Conservation (phyloP, 306 rosid species). For the Cucurbita argyrosperma region DNA sequence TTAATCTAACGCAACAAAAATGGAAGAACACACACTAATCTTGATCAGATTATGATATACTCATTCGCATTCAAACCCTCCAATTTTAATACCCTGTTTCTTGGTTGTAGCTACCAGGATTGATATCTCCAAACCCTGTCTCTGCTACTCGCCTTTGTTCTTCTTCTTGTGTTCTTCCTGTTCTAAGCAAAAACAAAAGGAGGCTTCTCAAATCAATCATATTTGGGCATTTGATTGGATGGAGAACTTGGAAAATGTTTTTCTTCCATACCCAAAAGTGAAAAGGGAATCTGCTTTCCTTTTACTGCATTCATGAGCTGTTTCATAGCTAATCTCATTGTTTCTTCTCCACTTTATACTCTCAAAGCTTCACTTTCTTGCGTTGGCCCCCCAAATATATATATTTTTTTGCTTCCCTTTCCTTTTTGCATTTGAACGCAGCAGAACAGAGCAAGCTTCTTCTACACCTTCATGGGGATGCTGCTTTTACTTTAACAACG, state of each 20-base stretch:
- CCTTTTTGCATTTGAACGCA: constrained; percentile 11
- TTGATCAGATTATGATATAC: no score
- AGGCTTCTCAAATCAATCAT: not conserved
- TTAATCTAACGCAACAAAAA: no score
- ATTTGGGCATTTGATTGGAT: constrained; percentile 7
- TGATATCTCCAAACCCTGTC: constrained; percentile 26
- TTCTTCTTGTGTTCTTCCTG: not conserved
- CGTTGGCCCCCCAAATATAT: constrained; percentile 29
- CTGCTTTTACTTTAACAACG: constrained; percentile 69
- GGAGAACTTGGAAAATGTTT: constrained; percentile 28
- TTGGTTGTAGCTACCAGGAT: constrained; percentile 21
- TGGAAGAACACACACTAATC: no score
- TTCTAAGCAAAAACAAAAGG: not conserved
- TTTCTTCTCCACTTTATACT: constrained; percentile 69
- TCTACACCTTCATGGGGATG: constrained; percentile 41
- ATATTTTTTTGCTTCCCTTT: constrained; percentile 4
- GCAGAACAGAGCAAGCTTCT: constrained; percentile 1
- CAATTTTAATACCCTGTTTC: constrained; percentile 17
- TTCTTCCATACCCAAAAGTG: constrained; percentile 29
- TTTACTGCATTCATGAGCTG: constrained; percentile 56
- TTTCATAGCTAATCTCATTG: constrained; percentile 43
- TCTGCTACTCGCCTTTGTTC: constrained; percentile 1
- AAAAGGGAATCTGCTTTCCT: constrained; percentile 94
- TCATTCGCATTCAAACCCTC: constrained; percentile 1
- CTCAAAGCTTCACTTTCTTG: constrained; percentile 86